Evolutionary conservation across 73 alveolate genomes (phyloP), one percentile per base, ranked within the genome.

Genomic region (Uronychia setigera): DNA sequence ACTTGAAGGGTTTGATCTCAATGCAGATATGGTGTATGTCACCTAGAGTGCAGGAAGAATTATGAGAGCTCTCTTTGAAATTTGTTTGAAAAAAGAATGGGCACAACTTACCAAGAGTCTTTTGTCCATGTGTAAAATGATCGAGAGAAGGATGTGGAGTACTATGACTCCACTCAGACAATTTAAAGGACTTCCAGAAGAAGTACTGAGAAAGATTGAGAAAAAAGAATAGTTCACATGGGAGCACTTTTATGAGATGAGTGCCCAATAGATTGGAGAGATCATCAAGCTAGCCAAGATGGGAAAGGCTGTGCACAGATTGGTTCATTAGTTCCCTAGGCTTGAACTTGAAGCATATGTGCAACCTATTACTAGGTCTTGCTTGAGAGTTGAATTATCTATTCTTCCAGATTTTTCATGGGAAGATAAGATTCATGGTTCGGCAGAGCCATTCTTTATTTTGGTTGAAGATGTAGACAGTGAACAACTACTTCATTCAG

Each of bases 91-190:
- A 77, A 97, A 97, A 89, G 98, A 98, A 28, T 98, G 99, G 99
- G 98, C 99, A 33, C 88, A 94, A 60, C 92, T 96, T 35, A 90
- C 98, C 30, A 92, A 90, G 88, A 79, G 89, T 29, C 87, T 94
- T 77, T 91, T 95, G 0, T 94, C 94, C 83, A 58, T 88, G 83
- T 95, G 97, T 85, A 98, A 98, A 93, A 98, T 97, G 99, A 97
- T 98, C 32, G 99, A 97, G 88, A 98, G 96, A 91, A 88, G 99
- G 86, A 96, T 97, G 98, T 99, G 99, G 99, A 94, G 97, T 79
- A 92, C 98, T n/a, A 98, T 97, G 99, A 96, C 99, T 11, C 99
- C 99, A 25, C 88, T 99, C 88, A 95, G 99, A 76, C 98, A 99
- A 90, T 99, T 97, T 92, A 96, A 97, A 85, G 96, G 92, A 35